Evolutionary conservation across 305 asterid species (phyloP), one percentile per base, ranked within the genome.

Genomic region (Fraxinus sp.): DNA sequence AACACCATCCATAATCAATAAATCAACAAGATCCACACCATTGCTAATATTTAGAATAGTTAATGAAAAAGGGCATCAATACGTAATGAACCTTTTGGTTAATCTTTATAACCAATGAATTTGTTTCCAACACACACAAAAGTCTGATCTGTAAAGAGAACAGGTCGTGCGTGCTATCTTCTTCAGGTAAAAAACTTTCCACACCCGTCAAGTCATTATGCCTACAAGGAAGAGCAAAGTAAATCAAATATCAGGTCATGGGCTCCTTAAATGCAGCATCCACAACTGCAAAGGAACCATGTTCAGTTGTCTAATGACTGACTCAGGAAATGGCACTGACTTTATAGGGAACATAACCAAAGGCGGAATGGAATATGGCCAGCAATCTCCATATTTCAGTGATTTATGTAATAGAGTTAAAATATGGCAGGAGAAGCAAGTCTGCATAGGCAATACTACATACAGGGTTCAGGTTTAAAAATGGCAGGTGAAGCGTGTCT

Each of bases 111-210:
- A 86, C 83, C 87, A 92, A 82, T 55, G 89, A 87, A 74, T 88
- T 83, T 78, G 88, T 84, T 83, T 86, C 86, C 78, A 74, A 84
- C 78, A 74, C 77, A 84, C 79, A 88, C 76, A 88, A 83, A 84
- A 92, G 91, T 81, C 90, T 83, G 83, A 91, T 89, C 81, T 90
- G 90, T 84, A 91, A 82, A 78, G 92, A 87, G 90, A 94, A 91
- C 79, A 89, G 83, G 85, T 89, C 88, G 22, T 80, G 83, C 83
- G 64, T 79, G 76, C 87, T 77, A 82, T 88, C 86, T 39, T 85
- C 90, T 77, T 81, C 86, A 57, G 80, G 78, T 83, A 84, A 80
- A 70, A 84, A 87, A 82, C 79, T 84, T 71, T 83, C 94, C 77
- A 80, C 83, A 82, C 76, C 85, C 89, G 85, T 86, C 82, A 44